Evolutionary conservation across 2,329 filamentous ascomycete species (phyloP).

Genomic region (Drechslerella dactyloides): DNA sequence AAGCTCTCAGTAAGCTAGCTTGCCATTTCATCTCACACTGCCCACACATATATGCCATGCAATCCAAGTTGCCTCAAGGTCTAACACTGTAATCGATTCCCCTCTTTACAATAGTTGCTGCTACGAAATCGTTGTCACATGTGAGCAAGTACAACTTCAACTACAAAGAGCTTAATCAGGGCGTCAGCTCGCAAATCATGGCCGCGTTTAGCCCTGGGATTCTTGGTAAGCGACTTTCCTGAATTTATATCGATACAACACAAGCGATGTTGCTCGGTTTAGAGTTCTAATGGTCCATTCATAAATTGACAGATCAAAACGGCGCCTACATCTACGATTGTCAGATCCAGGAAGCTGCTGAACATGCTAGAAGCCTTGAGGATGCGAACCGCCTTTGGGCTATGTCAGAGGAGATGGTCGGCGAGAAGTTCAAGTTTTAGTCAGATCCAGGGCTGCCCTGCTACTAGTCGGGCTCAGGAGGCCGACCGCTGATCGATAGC

Average conservation of each 20-base stretch:
- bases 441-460: neutral
- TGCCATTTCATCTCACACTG: neutral
- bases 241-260: neutral
- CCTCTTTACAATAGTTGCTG: neutral
- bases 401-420: conserved; percentile 24
- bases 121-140: neutral
- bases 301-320: conserved; percentile 12
- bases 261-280: neutral
- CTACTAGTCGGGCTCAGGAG: neutral
- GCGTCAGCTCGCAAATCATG: conserved; percentile 28
- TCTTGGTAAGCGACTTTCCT: conserved; percentile 12
- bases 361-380: conserved; percentile 16
- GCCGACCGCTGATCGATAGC: too few species aligned
- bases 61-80: too few species aligned
- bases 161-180: conserved; percentile 9
- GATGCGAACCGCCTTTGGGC: conserved; percentile 29
- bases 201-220: conserved; percentile 26
- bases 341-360: conserved; percentile 10
- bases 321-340: conserved; percentile 28
- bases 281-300: neutral
- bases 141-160: neutral
- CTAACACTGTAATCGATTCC: neutral
- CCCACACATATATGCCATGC: too few species aligned
- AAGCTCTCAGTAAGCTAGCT: conserved; percentile 16
- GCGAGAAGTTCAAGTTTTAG: conserved; percentile 19